phyloP scores from a whole-genome alignment of 805 yeast genomes.

The Pichia kluyveri region DNA sequence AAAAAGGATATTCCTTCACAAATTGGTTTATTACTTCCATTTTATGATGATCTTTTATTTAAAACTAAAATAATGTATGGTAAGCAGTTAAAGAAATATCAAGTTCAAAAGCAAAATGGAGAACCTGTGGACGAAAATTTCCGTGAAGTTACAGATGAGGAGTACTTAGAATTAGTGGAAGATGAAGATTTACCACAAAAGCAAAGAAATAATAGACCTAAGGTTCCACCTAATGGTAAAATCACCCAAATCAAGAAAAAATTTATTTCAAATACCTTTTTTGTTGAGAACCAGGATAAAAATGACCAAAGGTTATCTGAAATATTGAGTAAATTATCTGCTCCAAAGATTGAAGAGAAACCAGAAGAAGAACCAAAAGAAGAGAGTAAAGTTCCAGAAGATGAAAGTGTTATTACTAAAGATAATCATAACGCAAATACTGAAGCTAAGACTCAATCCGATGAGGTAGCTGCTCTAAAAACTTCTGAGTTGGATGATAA shows the following conservation, averaged over 20 bases:
- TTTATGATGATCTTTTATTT: constrained; percentile 33
- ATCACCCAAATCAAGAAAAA: constrained; percentile 64
- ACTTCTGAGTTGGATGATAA: too few relatives aligned
- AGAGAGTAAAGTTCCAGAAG: neutral
- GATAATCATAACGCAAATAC: too few relatives aligned
- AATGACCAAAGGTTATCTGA: constrained; percentile 5
- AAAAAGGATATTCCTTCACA: constrained; percentile 43
- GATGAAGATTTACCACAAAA: constrained; percentile 82
- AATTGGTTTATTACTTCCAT: constrained; percentile 51
- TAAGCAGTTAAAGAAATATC: constrained; percentile 35
- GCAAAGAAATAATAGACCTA: constrained; percentile 63
- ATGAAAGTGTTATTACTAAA: too few relatives aligned
- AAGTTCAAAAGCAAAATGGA: constrained; percentile 15
- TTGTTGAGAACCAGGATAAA: constrained; percentile 34
- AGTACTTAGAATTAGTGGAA: constrained; percentile 54
- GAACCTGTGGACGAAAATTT: constrained; percentile 13
- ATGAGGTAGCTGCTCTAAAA: too few relatives aligned
- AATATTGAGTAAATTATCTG: neutral
- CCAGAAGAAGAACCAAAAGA: neutral
- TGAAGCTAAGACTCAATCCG: too few relatives aligned
- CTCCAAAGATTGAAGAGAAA: neutral
- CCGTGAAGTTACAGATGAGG: constrained; percentile 20
- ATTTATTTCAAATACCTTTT: constrained; percentile 42
- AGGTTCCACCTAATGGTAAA: constrained; percentile 87
- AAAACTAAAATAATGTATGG: constrained; percentile 34